Conservation (phyloP, 2,329 filamentous ascomycete genomes). For the Botrytis squamosa region DNA sequence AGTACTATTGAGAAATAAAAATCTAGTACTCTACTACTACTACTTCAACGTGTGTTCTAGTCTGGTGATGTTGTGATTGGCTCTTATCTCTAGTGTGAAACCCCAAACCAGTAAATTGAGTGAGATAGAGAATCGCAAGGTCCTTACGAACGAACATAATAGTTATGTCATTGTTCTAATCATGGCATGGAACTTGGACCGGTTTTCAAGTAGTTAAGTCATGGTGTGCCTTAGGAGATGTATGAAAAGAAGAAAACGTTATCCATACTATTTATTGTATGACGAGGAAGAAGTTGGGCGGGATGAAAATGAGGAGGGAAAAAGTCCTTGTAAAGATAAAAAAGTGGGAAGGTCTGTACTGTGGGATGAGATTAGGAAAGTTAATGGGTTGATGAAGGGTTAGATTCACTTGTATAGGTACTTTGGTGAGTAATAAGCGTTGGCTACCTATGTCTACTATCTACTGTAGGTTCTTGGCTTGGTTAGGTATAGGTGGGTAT, state of each 20-base stretch:
- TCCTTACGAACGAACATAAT: no score
- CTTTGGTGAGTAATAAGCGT: no score
- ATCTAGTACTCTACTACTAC: background rate
- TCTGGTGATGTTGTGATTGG: background rate
- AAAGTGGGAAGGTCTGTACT: no score
- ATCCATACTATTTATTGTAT: background rate
- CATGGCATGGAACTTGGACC: background rate
- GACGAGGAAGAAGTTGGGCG: background rate
- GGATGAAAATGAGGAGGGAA: background rate
- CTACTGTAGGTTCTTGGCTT: no score
- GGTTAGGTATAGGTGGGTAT: no score
- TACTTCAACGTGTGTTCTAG: background rate
- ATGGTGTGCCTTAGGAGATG: background rate
- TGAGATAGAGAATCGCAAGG: background rate
- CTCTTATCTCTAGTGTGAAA: background rate
- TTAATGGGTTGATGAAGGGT: no score
- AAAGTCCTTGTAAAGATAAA: background rate
- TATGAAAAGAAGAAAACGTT: background rate
- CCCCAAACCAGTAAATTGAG: background rate
- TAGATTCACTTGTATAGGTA: no score
- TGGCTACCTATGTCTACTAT: no score
- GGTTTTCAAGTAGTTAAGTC: background rate
- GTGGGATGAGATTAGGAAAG: no score
- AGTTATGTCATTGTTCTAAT: background rate
- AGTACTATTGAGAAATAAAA: background rate